Evolutionary conservation across 805 yeast species (phyloP).

Genomic region (Barnettozyma populi): DNA sequence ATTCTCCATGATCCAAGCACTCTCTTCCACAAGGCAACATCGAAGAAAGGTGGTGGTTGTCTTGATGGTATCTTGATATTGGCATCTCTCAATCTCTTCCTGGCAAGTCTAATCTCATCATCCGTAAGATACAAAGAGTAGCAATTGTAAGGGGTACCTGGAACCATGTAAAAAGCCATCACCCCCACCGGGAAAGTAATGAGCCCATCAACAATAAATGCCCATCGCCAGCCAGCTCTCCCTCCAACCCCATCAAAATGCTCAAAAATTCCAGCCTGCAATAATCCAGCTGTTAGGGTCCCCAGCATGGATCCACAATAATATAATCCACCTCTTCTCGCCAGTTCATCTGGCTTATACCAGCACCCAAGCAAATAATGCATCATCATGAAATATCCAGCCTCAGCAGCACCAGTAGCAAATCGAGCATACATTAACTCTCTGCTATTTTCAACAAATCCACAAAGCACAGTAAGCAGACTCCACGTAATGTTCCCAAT

Average conservation of each 20-base stretch:
- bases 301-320: constrained; percentile 48
- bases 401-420: constrained; percentile 13
- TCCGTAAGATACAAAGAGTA: constrained; percentile 48
- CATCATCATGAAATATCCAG: constrained; percentile 23
- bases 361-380: constrained; percentile 56
- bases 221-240: constrained; percentile 60
- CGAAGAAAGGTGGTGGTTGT: constrained; percentile 31
- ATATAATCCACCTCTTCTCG: constrained; percentile 55
- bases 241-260: constrained; percentile 39
- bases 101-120: constrained; percentile 50
- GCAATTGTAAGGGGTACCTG: constrained; percentile 61
- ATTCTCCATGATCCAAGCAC: constrained; percentile 49
- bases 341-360: constrained; percentile 51
- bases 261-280: constrained; percentile 42
- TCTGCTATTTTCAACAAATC: background rate
- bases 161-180: constrained; percentile 48
- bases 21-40: constrained; percentile 44
- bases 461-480: constrained; percentile 4
- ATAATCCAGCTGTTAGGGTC: constrained; percentile 48
- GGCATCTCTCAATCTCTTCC: constrained; percentile 34
- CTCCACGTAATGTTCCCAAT: constrained; percentile 7
- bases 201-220: constrained; percentile 55
- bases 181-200: constrained; percentile 56
- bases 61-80: constrained; percentile 28
- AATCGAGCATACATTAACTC: constrained; percentile 6